phyloP scores from a whole-genome alignment of 768 basidiomycete species.

The Chalciporus pseudorubinellus region DNA sequence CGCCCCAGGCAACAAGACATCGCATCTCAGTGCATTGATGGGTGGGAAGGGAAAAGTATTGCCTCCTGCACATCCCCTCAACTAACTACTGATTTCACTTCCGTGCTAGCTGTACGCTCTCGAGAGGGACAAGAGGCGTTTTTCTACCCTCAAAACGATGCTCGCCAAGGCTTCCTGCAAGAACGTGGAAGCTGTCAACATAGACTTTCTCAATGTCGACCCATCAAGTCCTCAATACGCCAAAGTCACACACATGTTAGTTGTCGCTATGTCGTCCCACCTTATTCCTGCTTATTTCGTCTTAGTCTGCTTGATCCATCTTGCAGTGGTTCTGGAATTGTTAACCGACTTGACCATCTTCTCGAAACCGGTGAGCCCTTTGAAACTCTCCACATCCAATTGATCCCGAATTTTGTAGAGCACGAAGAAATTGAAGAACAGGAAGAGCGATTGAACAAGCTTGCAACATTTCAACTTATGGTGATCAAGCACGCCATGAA shows the following conservation, averaged over 20 bases:
- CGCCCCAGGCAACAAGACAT: slow-evolving; percentile 99
- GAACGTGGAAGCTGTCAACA: slow-evolving; percentile 73
- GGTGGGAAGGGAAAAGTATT: slow-evolving; percentile 71
- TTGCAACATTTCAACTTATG: slow-evolving; percentile 83
- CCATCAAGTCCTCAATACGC: slow-evolving; percentile 61
- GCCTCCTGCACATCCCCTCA: neutral
- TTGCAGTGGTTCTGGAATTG: slow-evolving; percentile 92
- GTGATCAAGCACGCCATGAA: slow-evolving; percentile 96
- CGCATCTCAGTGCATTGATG: slow-evolving; percentile 90
- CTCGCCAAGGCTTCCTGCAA: slow-evolving; percentile 76
- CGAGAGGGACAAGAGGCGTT: slow-evolving; percentile 82
- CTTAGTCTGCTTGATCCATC: slow-evolving; percentile 91
- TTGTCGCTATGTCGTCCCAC: slow-evolving; percentile 1
- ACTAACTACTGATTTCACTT: neutral
- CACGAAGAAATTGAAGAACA: slow-evolving; percentile 55
- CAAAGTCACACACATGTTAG: slow-evolving; percentile 85
- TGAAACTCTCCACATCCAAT: slow-evolving; percentile 1
- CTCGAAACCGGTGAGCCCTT: slow-evolving; percentile 60
- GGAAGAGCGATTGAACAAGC: slow-evolving; percentile 73
- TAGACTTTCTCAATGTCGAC: slow-evolving; percentile 82
- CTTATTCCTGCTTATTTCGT: neutral
- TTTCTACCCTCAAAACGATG: slow-evolving; percentile 82
- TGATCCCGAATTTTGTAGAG: slow-evolving; percentile 36
- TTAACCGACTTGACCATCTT: slow-evolving; percentile 85
- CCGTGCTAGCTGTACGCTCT: slow-evolving; percentile 74